A percentile compares a stretch with the other conserved stretches of the same genome.
Evolutionary conservation across 306 rosid species (phyloP).

Genomic region (Pyrus pyrifolia): DNA sequence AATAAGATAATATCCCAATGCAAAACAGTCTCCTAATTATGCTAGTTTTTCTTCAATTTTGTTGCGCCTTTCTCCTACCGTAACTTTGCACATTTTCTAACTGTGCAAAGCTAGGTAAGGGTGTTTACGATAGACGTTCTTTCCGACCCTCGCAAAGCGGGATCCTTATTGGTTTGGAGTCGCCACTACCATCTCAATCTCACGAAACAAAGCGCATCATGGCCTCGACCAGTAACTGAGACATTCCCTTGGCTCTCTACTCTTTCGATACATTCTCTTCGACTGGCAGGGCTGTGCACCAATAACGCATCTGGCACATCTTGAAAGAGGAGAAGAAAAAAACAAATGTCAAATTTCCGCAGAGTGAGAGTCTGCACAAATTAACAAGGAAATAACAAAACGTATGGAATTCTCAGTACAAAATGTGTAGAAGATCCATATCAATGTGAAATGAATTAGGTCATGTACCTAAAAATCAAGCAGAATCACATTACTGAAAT

Average conservation of each 20-base stretch:
- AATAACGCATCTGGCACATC: background rate
- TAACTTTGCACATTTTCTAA: background rate
- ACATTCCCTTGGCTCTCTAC: background rate
- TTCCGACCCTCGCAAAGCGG: accelerated
- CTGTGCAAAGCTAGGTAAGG: background rate
- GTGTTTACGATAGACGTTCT: no score
- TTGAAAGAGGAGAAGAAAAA: background rate
- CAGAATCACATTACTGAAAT: constrained; percentile 16
- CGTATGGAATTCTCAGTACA: background rate
- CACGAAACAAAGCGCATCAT: background rate
- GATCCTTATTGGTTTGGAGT: no score
- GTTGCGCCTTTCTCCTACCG: background rate
- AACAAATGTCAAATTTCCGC: background rate
- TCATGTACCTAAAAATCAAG: constrained; percentile 14
- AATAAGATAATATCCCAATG: background rate
- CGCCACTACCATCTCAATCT: background rate
- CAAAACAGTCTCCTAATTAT: background rate
- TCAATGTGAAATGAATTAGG: background rate
- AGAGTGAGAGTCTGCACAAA: background rate
- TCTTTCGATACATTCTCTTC: background rate
- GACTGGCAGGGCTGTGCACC: background rate
- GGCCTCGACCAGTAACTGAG: background rate
- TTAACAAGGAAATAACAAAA: background rate
- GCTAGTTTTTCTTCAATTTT: constrained; percentile 3
- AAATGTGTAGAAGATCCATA: no score